These are phyloP conservation scores for Zea luxurians DNA, from an alignment of 176 grass and related monocot species.

Conservation along the genomic window DNA sequence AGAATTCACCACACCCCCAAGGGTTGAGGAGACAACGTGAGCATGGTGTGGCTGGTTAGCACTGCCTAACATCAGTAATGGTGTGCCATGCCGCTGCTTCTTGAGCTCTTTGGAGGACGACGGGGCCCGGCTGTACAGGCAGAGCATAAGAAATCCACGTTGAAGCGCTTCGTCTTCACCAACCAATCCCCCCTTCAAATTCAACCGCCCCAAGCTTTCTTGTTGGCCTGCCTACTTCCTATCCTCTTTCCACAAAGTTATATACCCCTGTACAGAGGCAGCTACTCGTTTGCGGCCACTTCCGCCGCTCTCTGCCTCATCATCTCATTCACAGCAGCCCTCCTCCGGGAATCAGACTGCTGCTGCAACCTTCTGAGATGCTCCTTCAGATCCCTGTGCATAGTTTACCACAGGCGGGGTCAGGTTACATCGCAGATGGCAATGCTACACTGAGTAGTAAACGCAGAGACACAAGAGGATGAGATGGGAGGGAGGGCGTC, in stretches of 20 bases:
- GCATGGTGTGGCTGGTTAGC: constrained; percentile 46
- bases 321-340: constrained; percentile 99
- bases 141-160: constrained; percentile 45
- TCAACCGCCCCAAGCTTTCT: constrained; percentile 46
- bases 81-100: too few relatives aligned
- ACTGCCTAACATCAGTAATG: not conserved
- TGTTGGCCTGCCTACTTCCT: constrained; percentile 37
- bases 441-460: constrained; percentile 11
- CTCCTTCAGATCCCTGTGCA: constrained; percentile 89
- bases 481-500: not conserved
- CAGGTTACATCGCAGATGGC: not conserved
- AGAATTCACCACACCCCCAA: constrained; percentile 59
- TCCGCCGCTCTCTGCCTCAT: constrained; percentile 96
- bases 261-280: constrained; percentile 57
- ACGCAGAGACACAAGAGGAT: not conserved
- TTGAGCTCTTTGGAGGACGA: too few relatives aligned
- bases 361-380: constrained; percentile 93
- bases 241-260: constrained; percentile 51
- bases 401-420: constrained; percentile 17
- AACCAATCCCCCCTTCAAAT: constrained; percentile 35
- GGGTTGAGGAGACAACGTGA: constrained; percentile 8
- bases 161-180: constrained; percentile 28
- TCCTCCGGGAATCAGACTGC: constrained; percentile 89
- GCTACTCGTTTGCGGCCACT: constrained; percentile 66
- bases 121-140: constrained; percentile 16